Evolutionary conservation across 129 eudicot genomes (phyloP).

Genomic region (Pittosporum tobira): DNA sequence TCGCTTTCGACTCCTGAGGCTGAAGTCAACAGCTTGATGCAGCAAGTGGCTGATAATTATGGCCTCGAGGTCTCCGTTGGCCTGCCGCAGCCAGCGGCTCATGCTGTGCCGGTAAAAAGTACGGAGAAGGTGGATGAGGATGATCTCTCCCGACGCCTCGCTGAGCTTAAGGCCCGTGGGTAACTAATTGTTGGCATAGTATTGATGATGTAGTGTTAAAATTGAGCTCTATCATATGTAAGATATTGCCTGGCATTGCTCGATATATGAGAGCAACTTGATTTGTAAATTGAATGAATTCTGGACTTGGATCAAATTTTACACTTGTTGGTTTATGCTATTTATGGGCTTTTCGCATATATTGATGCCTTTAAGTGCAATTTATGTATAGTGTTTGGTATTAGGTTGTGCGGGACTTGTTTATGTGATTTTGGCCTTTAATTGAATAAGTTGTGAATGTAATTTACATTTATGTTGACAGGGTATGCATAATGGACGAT

Average conservation of each 20-base stretch:
- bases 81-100: constrained; percentile 75
- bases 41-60: constrained; percentile 92
- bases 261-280: not conserved
- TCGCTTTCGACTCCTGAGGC: constrained; percentile 82
- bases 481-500: no score
- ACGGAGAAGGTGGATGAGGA: constrained; percentile 78
- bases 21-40: constrained; percentile 88
- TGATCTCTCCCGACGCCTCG: constrained; percentile 77
- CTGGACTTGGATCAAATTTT: not conserved
- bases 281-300: not conserved
- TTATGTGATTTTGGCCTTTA: not conserved
- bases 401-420: not conserved
- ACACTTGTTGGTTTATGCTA: not conserved
- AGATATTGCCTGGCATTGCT: not conserved
- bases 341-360: not conserved
- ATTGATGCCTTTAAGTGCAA: not conserved
- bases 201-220: no score
- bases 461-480: no score
- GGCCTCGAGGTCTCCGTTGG: constrained; percentile 87
- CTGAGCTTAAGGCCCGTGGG: constrained; percentile 92
- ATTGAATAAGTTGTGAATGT: no score
- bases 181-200: constrained; percentile 6
- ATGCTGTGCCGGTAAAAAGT: constrained; percentile 41
- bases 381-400: not conserved
- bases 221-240: not conserved